Base-by-base conservation (phyloP, 2,329 filamentous ascomycete species). In the Beauveria varroae region DNA sequence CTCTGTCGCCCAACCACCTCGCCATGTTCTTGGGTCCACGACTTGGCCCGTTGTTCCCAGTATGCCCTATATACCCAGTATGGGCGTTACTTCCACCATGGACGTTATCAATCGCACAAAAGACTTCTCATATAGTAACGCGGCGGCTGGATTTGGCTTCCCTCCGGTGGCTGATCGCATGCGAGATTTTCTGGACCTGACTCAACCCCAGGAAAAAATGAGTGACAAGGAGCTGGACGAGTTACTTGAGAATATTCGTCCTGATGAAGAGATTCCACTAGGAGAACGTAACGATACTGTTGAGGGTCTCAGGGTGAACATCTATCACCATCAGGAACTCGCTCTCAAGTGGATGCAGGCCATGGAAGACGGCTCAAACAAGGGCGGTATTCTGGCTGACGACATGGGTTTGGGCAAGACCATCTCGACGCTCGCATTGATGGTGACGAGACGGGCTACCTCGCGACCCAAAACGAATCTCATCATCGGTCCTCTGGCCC, bases 321-420 rank as follows among this genome's bases (percentile, higher is more conserved):
- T 97, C 9, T 91, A 95, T 75, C 85, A 88, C 51, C 92, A 96
- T 68, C 93, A 97, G 70, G 87, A 90, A 67, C 77, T 93, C 73
- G 91, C 91, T 7, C 77, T 96, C 34, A 84, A 87, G 14, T 96
- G 92, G 93, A 85, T 96, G 82, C 80, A 87, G 52, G 80, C 86
- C n/a, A 91, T 90, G 71, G 92, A 96, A 71, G 82, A 80, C 20
- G 86, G 89, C 9, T 80, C 86, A 58, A 91, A 89, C 68, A 91
- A 88, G 67, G 92, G 93, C n/a, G 93, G 92, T 44, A 93, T 96
- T 60, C 79, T 96, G 18, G 91, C 91, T 2, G 93, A 97, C 71
- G 92, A 96, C 68, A 97, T 96, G 93, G 92, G 92, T 3, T 75
- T 96, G 10, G 92, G 92, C 20, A 96, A 96, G 75, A 96, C 93